A percentile compares a stretch with the other conserved stretches of the same genome.
Evolutionary conservation across 805 yeast species (phyloP).

Genomic region (Priceomyces carsonii): DNA sequence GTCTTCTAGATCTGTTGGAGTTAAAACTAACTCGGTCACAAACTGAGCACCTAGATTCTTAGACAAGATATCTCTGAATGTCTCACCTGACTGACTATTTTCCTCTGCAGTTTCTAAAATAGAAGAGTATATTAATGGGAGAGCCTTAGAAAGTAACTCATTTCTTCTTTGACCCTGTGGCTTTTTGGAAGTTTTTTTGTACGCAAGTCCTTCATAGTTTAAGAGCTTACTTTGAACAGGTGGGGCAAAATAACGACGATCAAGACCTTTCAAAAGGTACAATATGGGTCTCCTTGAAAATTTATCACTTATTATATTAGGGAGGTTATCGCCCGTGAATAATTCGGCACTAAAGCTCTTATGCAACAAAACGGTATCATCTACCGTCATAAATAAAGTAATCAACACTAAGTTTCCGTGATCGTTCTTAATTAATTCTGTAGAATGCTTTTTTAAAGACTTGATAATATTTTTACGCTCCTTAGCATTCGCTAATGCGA

Average conservation of each 20-base stretch:
- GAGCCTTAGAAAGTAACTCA: conserved; percentile 65
- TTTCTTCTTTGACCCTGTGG: conserved; percentile 72
- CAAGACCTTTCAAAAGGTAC: conserved; percentile 75
- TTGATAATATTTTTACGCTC: conserved; percentile 82
- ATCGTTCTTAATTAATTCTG: conserved; percentile 77
- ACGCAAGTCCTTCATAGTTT: conserved; percentile 58
- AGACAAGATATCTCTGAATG: conserved; percentile 51
- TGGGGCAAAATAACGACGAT: conserved; percentile 82
- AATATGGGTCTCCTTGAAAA: conserved; percentile 87
- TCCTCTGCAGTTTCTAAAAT: conserved; percentile 33
- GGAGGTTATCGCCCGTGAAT: conserved; percentile 47
- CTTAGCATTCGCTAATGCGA: conserved; percentile 85
- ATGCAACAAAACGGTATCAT: conserved; percentile 83
- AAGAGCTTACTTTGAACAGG: conserved; percentile 56
- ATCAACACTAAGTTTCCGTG: conserved; percentile 81
- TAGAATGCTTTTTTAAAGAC: conserved; percentile 73
- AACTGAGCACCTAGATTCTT: conserved; percentile 84
- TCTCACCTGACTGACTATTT: conserved; percentile 35
- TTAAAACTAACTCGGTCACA: conserved; percentile 68
- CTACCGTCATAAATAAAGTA: conserved; percentile 80
- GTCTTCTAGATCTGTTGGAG: conserved; percentile 35
- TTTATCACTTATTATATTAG: conserved; percentile 63
- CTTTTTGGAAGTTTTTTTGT: conserved; percentile 75
- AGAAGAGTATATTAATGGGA: conserved; percentile 63
- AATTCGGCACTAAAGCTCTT: conserved; percentile 70